Percentiles rank a stretch among this genome's conserved stretches.
Evolutionary conservation across 192 early-diverging fungal genomes (phyloP).

Genomic region (Oehlia diaphana): DNA sequence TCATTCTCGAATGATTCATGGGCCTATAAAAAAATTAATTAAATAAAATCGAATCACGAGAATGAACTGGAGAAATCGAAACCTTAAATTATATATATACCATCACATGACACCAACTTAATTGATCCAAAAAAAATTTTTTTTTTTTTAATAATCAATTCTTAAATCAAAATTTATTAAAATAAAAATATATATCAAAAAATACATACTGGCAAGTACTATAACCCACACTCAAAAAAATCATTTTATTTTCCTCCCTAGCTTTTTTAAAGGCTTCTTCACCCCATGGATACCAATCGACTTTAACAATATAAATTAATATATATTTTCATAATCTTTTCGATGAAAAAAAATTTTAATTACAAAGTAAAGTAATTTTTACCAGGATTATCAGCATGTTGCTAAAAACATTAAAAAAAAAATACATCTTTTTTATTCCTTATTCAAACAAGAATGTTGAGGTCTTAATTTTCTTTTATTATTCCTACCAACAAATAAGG

Average conservation of each 20-base stretch:
- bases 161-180: not conserved
- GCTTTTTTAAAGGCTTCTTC: constrained; percentile 61
- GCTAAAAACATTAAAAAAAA: not conserved
- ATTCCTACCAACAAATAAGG: constrained; percentile 56
- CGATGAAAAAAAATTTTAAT: not conserved
- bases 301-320: constrained; percentile 4
- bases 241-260: constrained; percentile 53
- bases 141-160: not conserved
- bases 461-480: not conserved
- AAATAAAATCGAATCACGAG: not conserved
- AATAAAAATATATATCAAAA: not conserved
- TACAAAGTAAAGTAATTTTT: not conserved
- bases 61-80: too few species aligned
- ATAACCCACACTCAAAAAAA: constrained; percentile 67
- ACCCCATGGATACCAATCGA: constrained; percentile 71
- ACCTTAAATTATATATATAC: constrained; percentile 4
- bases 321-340: not conserved
- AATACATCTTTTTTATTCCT: not conserved
- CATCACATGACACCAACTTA: constrained; percentile 68
- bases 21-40: constrained; percentile 31
- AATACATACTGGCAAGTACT: constrained; percentile 60
- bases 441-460: not conserved
- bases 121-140: not conserved
- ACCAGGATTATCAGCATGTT: constrained; percentile 33
- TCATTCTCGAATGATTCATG: constrained; percentile 65